Conservation (phyloP, 2,329 filamentous ascomycete genomes). For the Botrytis squamosa region DNA sequence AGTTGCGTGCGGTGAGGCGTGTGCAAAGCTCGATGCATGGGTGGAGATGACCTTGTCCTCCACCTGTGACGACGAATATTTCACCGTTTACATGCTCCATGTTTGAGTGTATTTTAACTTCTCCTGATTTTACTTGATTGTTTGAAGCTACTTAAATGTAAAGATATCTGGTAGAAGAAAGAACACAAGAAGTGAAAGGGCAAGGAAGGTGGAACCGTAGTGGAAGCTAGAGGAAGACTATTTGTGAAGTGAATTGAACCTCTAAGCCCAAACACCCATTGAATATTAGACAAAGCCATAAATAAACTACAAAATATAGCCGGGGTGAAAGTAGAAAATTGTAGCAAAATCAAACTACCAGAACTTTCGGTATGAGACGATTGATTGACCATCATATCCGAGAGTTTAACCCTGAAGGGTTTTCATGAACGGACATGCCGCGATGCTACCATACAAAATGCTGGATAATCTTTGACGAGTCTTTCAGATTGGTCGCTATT, state of each 20-base stretch:
- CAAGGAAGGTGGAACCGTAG: not conserved
- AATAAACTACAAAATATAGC: not conserved
- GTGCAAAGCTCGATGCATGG: not conserved
- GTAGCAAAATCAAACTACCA: not conserved
- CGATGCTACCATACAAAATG: not conserved
- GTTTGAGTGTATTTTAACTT: too few relatives aligned
- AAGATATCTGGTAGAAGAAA: not conserved
- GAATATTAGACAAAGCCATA: not conserved
- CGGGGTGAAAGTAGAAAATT: not conserved
- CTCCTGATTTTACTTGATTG: not conserved
- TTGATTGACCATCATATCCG: not conserved
- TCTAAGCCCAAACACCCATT: not conserved
- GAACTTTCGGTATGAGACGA: not conserved
- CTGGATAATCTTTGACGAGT: not conserved
- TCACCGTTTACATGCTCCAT: not conserved
- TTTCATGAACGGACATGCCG: too few relatives aligned
- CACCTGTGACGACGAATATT: not conserved
- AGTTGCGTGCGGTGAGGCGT: not conserved
- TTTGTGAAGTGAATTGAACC: not conserved
- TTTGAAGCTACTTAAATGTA: not conserved
- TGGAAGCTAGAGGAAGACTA: not conserved
- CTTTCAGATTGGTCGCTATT: not conserved
- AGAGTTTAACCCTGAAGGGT: not conserved
- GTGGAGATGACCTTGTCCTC: not conserved
- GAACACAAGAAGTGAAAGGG: not conserved